A percentile compares a stretch with the other conserved stretches of the same genome.
These are phyloP conservation scores for Macrophomina tecta DNA, from an alignment of 2,329 filamentous ascomycete species.

Conservation along the genomic window DNA sequence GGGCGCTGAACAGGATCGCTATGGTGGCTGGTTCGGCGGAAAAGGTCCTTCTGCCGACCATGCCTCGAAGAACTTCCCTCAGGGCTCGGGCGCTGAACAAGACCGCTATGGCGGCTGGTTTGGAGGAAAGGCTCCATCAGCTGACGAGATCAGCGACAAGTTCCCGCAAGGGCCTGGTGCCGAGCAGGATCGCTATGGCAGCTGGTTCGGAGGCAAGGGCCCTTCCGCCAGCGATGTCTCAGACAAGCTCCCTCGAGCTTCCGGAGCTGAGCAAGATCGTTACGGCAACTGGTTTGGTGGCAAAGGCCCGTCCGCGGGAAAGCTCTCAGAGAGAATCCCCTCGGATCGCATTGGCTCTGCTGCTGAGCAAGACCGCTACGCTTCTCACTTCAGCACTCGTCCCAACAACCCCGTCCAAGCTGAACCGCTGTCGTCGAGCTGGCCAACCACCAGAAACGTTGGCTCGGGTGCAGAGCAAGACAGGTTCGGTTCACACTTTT, in stretches of 20 bases:
- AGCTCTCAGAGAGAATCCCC: slow-evolving; percentile 14
- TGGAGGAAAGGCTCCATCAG: background rate
- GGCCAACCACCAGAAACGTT: slow-evolving; percentile 7
- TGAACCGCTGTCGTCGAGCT: slow-evolving; percentile 3
- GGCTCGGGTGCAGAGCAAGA: slow-evolving; percentile 28
- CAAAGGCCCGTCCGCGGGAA: slow-evolving; percentile 1
- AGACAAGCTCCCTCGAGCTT: background rate
- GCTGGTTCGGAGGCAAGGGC: slow-evolving; percentile 21
- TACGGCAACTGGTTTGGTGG: slow-evolving; percentile 26
- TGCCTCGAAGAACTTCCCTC: background rate
- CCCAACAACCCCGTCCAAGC: slow-evolving; percentile 21
- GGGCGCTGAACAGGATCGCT: slow-evolving; percentile 27
- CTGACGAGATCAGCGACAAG: background rate
- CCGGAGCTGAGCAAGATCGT: slow-evolving; percentile 19
- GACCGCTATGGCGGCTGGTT: slow-evolving; percentile 21
- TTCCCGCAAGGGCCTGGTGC: slow-evolving; percentile 3
- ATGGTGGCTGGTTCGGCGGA: slow-evolving; percentile 11
- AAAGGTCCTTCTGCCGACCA: slow-evolving; percentile 23
- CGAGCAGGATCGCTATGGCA: slow-evolving; percentile 18
- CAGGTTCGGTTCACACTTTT: slow-evolving; percentile 23
- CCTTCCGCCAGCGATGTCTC: slow-evolving; percentile 14
- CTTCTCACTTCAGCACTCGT: slow-evolving; percentile 14
- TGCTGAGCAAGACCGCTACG: slow-evolving; percentile 27
- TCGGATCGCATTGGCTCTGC: slow-evolving; percentile 13
- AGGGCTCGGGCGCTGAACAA: slow-evolving; percentile 26